Base-by-base conservation (phyloP, 176 grass and related monocot species). In the Oryza officinalis region DNA sequence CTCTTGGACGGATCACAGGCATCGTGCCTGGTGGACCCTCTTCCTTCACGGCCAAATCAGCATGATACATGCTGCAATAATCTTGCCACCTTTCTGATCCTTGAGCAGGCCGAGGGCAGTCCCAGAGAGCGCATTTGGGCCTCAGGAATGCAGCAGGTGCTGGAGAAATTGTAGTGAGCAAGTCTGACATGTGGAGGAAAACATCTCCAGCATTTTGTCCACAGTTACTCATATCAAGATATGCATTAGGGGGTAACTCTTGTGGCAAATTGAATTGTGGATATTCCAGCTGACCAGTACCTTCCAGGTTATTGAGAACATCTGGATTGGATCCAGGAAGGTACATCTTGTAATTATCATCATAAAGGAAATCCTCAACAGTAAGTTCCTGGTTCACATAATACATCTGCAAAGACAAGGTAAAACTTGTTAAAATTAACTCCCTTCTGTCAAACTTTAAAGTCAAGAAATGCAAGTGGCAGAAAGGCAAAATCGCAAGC, bases 51-150 rank as follows among this genome's bases (percentile, higher is more conserved):
- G 95, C 92, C 50, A 97, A 83, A 65, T 86, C 89, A 84, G 90
- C 90, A 92, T 97, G 95, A 59, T 94, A 97, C 41, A 81, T 83
- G 67, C 92, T 97, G 75, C 95, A 97, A 82, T 97, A 97, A 76
- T 94, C 90, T 80, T 91, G 90, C 85, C 90, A 97, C 82, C 84
- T 89, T 82, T 94, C 91, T 18, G 86, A 94, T 59, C 89, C 94
- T 23, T 88, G 91, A 65, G 90, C 84, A 47, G 94, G 94, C 26
- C 94, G 80, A 70, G 92, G 92, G 77, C 94, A 97, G 85, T 97
- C 94, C 94, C 91, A 97, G 12, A 97, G 88, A 77, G 92, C 92
- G 5, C 94, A 97, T 84, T 97, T 97, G 63, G 90, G 94, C 80
- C 84, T 86, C 69, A 94, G 78, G 45, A 97, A 97, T 37, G 94